phyloP scores from a whole-genome alignment of 768 basidiomycete species.

The Pleurotus citrinopileatus region DNA sequence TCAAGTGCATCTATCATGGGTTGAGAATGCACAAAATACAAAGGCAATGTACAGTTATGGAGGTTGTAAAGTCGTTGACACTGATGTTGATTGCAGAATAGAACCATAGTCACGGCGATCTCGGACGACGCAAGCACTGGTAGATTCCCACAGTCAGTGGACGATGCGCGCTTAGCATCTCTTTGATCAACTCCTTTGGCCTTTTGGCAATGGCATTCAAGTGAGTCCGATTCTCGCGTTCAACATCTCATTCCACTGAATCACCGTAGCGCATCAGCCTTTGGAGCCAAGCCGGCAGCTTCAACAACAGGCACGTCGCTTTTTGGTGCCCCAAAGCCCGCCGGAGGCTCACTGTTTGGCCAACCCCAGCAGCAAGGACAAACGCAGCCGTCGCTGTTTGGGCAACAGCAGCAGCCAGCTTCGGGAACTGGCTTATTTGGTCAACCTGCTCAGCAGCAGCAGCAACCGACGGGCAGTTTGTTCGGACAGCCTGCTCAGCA shows the following conservation, averaged over 20 bases:
- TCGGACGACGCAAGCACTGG: no score
- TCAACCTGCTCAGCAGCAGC: slow-evolving; percentile 23
- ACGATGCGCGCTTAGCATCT: no score
- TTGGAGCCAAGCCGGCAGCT: slow-evolving; percentile 36
- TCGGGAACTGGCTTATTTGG: slow-evolving; percentile 19
- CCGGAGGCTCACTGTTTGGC: slow-evolving; percentile 22
- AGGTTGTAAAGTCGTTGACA: no score
- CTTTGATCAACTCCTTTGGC: neutral
- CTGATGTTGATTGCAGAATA: no score
- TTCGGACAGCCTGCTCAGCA: slow-evolving; percentile 31
- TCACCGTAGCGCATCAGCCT: slow-evolving; percentile 25
- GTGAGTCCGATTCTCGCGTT: slow-evolving; percentile 2
- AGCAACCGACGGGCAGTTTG: slow-evolving; percentile 19
- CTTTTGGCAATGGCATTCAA: neutral
- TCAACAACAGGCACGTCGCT: slow-evolving; percentile 18
- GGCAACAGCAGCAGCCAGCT: slow-evolving; percentile 22
- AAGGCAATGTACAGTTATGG: no score
- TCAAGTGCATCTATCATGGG: no score
- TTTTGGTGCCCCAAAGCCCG: slow-evolving; percentile 29
- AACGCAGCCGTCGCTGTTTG: slow-evolving; percentile 14
- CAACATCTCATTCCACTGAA: neutral
- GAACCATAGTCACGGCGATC: no score
- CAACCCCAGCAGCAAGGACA: slow-evolving; percentile 24
- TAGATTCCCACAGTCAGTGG: no score
- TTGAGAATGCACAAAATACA: no score